These are phyloP conservation scores for Plasmodium sp. DNA, from an alignment of 169 alveolate genomes.

Conservation along the genomic window DNA sequence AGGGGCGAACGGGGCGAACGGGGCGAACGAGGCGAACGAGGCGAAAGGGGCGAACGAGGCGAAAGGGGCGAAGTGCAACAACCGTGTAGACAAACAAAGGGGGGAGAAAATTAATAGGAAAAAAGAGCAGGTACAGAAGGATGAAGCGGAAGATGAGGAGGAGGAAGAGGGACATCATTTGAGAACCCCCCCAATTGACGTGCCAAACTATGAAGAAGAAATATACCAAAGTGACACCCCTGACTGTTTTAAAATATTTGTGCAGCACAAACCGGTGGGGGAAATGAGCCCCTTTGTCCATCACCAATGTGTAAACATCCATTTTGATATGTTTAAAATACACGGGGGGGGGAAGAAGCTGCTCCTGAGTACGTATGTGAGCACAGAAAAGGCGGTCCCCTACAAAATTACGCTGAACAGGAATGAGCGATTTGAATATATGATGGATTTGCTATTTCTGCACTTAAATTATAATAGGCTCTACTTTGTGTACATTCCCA, in stretches of 20 bases:
- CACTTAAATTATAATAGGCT: conserved; percentile 66
- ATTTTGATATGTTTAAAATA: conserved; percentile 54
- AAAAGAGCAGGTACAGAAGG: background rate
- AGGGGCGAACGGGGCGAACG: background rate
- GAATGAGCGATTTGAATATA: conserved; percentile 44
- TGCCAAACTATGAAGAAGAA: conserved; percentile 34
- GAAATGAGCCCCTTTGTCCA: conserved; percentile 46
- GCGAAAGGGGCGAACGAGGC: background rate
- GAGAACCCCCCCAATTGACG: background rate
- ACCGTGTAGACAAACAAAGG: background rate
- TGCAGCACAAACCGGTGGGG: conserved; percentile 53
- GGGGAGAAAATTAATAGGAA: background rate
- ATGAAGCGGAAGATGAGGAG: background rate
- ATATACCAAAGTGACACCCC: background rate
- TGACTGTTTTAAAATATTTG: conserved; percentile 34
- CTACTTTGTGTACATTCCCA: conserved; percentile 50
- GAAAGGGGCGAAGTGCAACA: background rate
- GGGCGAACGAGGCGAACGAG: background rate
- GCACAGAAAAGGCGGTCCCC: background rate
- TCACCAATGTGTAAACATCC: conserved; percentile 21
- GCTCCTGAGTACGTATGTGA: conserved; percentile 49
- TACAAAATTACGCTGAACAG: conserved; percentile 53
- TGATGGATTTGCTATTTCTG: conserved; percentile 54
- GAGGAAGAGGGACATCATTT: background rate
- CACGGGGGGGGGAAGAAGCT: conserved; percentile 24